Percentiles rank a stretch among this genome's conserved stretches.
phyloP scores from a whole-genome alignment of 352 stramenopile species.

The Globisporangium iwayamae region DNA sequence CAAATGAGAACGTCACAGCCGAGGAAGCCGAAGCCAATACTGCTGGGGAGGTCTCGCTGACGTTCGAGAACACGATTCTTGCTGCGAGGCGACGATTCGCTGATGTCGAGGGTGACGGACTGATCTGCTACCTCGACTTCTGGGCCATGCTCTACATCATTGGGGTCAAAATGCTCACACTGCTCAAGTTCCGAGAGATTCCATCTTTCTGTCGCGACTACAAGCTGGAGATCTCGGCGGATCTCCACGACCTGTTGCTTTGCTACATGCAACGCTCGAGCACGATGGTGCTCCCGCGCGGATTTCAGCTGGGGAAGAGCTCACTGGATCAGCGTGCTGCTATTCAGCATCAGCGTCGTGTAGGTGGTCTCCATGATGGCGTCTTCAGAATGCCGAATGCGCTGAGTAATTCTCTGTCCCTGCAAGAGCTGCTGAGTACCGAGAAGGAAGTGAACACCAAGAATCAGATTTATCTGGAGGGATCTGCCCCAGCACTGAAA shows the following conservation, averaged over 20 bases:
- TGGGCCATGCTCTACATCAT: constrained; percentile 84
- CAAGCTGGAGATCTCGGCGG: constrained; percentile 60
- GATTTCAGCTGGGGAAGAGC: constrained; percentile 49
- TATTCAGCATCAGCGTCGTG: constrained; percentile 36
- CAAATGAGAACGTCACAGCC: constrained; percentile 36
- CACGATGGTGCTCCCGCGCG: constrained; percentile 48
- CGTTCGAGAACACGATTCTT: constrained; percentile 52
- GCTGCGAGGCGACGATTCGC: constrained; percentile 44
- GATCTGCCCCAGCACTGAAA: constrained; percentile 18
- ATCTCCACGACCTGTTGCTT: constrained; percentile 39
- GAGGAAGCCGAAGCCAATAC: constrained; percentile 27
- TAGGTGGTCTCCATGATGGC: constrained; percentile 49
- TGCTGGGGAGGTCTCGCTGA: constrained; percentile 28
- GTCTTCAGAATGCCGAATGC: constrained; percentile 32
- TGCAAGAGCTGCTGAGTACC: constrained; percentile 36
- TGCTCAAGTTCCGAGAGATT: constrained; percentile 68
- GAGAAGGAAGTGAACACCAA: constrained; percentile 11
- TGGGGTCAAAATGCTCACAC: constrained; percentile 38
- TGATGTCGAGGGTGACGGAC: constrained; percentile 51
- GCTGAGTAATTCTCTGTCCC: constrained; percentile 33
- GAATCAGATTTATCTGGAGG: constrained; percentile 35
- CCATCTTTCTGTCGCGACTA: constrained; percentile 73
- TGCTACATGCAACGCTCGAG: constrained; percentile 65
- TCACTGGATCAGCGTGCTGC: constrained; percentile 39
- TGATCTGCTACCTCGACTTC: constrained; percentile 80